Percentiles rank a stretch among this genome's conserved stretches.
Conservation (phyloP, 2,329 filamentous ascomycete genomes). For the Ceratocystis albifundus region DNA sequence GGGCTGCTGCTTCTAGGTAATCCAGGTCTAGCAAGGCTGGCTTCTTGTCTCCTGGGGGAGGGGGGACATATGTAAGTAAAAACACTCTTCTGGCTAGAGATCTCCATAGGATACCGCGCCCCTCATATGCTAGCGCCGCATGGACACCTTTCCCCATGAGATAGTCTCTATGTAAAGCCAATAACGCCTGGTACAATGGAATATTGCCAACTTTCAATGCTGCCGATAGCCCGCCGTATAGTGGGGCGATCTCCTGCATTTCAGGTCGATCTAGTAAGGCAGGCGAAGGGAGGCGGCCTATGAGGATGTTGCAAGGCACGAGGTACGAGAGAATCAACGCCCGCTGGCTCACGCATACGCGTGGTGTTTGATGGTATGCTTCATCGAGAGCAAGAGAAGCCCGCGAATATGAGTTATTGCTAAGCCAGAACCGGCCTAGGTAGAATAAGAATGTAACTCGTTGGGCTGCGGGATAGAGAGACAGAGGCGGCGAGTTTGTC, state of each 20-base stretch:
- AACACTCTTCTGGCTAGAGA: conserved; percentile 69
- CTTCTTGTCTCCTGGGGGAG: conserved; percentile 42
- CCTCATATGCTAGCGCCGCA: conserved; percentile 61
- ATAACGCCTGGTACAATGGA: conserved; percentile 56
- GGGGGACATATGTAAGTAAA: conserved; percentile 62
- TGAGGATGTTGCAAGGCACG: conserved; percentile 67
- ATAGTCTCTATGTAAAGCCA: conserved; percentile 56
- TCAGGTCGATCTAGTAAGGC: conserved; percentile 58
- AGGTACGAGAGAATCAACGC: conserved; percentile 73
- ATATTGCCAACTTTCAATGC: conserved; percentile 67
- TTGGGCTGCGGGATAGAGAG: conserved; percentile 72
- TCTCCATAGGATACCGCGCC: conserved; percentile 75
- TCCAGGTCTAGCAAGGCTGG: conserved; percentile 65
- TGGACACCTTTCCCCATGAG: conserved; percentile 65
- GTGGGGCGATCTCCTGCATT: conserved; percentile 48
- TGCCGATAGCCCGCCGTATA: conserved; percentile 61
- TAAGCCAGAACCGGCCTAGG: conserved; percentile 78
- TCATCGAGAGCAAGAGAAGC: conserved; percentile 64
- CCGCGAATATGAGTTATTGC: conserved; percentile 69
- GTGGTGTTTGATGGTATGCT: conserved; percentile 61
- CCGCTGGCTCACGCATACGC: conserved; percentile 57
- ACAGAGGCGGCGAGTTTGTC: conserved; percentile 67
- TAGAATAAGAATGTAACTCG: conserved; percentile 91
- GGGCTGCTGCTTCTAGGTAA: conserved; percentile 53
- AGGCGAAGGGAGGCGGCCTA: conserved; percentile 68